Base-by-base conservation (phyloP, 129 eudicot genomes). In the Artemisia argyi region DNA sequence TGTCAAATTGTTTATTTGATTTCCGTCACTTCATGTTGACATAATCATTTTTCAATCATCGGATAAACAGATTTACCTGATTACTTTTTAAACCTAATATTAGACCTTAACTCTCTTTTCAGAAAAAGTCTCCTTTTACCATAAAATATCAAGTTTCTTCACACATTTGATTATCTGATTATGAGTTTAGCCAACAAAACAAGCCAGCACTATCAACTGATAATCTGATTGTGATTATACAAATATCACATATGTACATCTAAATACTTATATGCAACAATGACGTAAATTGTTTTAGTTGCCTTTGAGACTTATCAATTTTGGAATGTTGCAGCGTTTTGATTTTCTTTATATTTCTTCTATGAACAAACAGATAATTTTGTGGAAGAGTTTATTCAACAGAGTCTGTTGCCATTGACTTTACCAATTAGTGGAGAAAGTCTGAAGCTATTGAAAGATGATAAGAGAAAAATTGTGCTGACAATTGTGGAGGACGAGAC, bases 301-400 rank as follows among this genome's bases (percentile, higher is more conserved):
- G 51, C 35, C 22, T 17, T 15, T 55, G 39, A 46, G 70, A 67
- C 14, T 60, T 78, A 22, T 16, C 61, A 78, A 49, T 11, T 47
- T 65, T 6, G 4, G 26, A 52, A 15, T 50, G 30, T 47, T 30
- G 64, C 65, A 15, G 14, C 44, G 28, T 28, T 67, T 17, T 62
- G 76, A 63, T 39, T 44, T 66, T 30, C 24, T 17, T 65, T 22
- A 60, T 78, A 35, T 65, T 71, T 56, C 68, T 55, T 24, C 30
- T 74, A 44, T 54, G 49, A 66, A 68, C 44, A 69, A 74, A 78
- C 87, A 95, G 99, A 88, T 16, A 80, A 83, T 17, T 95, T 85
- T 69, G 55, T 95, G 67, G 97, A 86, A 68, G 97, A 88, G 58
- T 91, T 79, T 81, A 76, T 95, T n/a, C 90, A 83, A 52, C 99